Evolutionary conservation across 2,329 filamentous ascomycete genomes (phyloP).

Genomic region (Bertia moriformis): DNA sequence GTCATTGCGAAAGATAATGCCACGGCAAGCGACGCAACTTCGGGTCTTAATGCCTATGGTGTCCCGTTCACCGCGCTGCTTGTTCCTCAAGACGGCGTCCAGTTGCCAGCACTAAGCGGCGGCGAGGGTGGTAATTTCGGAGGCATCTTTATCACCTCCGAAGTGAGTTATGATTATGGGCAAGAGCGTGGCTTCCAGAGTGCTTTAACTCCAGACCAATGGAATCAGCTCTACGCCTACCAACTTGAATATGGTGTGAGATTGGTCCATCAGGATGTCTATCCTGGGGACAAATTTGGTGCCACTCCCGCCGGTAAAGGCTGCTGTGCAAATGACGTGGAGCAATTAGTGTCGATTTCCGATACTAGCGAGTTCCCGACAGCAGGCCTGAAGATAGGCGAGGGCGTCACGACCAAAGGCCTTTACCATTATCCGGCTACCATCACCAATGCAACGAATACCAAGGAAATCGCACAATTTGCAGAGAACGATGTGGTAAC

Average conservation of each 20-base stretch:
- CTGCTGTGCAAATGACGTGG: conserved; percentile 30
- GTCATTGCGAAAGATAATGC: conserved; percentile 36
- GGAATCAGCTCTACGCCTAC: conserved; percentile 38
- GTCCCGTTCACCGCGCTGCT: conserved; percentile 39
- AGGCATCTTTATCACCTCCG: conserved; percentile 37
- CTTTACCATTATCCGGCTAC: conserved; percentile 44
- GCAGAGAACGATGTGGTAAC: conserved; percentile 23
- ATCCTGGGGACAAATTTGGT: conserved; percentile 25
- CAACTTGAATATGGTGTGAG: conserved; percentile 41
- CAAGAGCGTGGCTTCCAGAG: conserved; percentile 23
- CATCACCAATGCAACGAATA: conserved; percentile 34
- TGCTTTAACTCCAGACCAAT: conserved; percentile 39
- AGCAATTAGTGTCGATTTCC: conserved; percentile 37
- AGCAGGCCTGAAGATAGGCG: conserved; percentile 33
- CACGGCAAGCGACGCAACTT: conserved; percentile 29
- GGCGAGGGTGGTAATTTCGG: conserved; percentile 37
- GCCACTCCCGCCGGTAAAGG: conserved; percentile 12
- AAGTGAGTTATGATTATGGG: conserved; percentile 38
- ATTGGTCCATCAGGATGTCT: conserved; percentile 45
- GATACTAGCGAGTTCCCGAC: conserved; percentile 35
- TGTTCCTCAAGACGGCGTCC: conserved; percentile 34
- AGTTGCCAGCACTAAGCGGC: conserved; percentile 34
- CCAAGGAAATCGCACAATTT: conserved; percentile 39
- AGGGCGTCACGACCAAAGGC: conserved; percentile 29
- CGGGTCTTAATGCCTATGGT: conserved; percentile 43